phyloP scores from a whole-genome alignment of 2,329 filamentous ascomycete species.

The Talaromyces sp. region DNA sequence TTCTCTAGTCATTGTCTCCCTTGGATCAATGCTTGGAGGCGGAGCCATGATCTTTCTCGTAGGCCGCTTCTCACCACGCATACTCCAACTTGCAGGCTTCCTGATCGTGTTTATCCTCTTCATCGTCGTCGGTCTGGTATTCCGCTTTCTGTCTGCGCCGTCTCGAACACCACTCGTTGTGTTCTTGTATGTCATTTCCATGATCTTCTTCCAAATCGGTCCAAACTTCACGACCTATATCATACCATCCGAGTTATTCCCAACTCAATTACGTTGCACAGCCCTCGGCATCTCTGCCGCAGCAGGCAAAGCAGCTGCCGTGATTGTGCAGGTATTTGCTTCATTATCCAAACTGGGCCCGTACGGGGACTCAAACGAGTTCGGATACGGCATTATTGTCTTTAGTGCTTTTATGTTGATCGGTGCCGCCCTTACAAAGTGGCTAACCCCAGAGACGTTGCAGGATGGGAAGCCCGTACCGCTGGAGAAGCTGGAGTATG shows the following conservation, averaged over 20 bases:
- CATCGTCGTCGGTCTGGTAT: conserved; percentile 10
- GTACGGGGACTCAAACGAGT: conserved; percentile 3
- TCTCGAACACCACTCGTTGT: conserved; percentile 12
- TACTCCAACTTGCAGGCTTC: conserved; percentile 12
- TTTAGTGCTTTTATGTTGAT: conserved; percentile 21
- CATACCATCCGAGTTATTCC: conserved; percentile 61
- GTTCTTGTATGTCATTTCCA: conserved; percentile 25
- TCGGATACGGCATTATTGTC: conserved; percentile 19
- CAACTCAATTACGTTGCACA: conserved; percentile 58
- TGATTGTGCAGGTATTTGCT: conserved; percentile 28
- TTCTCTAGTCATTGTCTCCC: conserved; percentile 22
- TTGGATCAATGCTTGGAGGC: conserved; percentile 20
- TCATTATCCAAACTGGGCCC: conserved; percentile 8
- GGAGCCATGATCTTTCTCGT: conserved; percentile 21
- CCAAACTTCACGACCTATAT: conserved; percentile 62
- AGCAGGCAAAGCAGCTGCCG: conserved; percentile 57
- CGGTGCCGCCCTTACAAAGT: conserved; percentile 18
- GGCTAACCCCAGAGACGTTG: conserved; percentile 19
- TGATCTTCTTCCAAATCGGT: conserved; percentile 33
- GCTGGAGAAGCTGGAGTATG: conserved; percentile 21
- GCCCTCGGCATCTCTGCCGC: conserved; percentile 62
- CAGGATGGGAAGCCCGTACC: conserved; percentile 19
- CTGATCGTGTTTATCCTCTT: conserved; percentile 15
- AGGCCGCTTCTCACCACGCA: conserved; percentile 18
- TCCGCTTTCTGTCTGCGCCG: conserved; percentile 26